Conservation (phyloP, 495 filamentous ascomycete genomes). For the Penicillium atrosanguineum region DNA sequence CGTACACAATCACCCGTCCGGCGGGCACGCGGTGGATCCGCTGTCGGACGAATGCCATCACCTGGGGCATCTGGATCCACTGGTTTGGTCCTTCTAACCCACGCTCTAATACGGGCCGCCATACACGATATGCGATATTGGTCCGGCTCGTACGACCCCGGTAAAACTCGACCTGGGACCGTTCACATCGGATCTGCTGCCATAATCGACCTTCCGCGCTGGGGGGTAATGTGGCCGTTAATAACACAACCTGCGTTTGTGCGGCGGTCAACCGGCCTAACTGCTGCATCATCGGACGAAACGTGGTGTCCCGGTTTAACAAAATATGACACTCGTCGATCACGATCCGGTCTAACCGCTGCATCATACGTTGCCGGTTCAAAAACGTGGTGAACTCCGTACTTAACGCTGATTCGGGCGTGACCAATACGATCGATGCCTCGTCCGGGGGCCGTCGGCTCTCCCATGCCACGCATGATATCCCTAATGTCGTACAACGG, state of each 20-base stretch:
- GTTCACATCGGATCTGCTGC: background rate
- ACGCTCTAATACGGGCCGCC: background rate
- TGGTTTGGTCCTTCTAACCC: background rate
- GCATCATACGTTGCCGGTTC: background rate
- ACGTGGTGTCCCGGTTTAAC: background rate
- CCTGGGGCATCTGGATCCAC: background rate
- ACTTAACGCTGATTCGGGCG: slow-evolving; percentile 11
- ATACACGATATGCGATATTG: background rate
- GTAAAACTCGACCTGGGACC: background rate
- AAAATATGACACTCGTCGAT: background rate
- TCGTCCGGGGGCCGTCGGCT: slow-evolving; percentile 13
- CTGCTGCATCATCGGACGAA: background rate
- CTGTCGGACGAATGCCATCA: no score
- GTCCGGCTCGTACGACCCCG: no score
- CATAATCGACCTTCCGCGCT: slow-evolving; percentile 6
- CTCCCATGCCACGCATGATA: background rate
- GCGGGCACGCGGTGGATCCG: background rate
- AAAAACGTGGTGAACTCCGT: background rate
- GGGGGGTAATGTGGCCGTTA: slow-evolving; percentile 21
- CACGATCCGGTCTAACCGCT: background rate
- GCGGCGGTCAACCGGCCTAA: background rate
- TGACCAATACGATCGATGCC: slow-evolving; percentile 19
- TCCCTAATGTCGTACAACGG: slow-evolving; percentile 6
- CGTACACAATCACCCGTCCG: slow-evolving; percentile 14
- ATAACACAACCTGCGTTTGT: slow-evolving; percentile 18